Conservation (phyloP, 352 stramenopile species). For the Pythium coloratum region DNA sequence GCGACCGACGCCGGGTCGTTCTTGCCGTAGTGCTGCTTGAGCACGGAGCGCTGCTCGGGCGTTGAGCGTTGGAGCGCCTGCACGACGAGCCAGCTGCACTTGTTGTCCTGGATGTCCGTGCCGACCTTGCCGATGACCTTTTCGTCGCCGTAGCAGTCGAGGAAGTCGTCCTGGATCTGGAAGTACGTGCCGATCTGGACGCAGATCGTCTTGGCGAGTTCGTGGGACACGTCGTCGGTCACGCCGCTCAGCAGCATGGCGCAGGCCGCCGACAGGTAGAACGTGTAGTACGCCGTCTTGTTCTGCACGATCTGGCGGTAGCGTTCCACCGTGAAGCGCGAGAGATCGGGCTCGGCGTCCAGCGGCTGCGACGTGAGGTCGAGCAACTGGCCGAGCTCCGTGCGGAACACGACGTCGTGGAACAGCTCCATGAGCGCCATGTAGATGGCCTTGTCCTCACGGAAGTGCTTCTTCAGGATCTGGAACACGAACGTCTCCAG, state of each 20-base stretch:
- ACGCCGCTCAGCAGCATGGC: slow-evolving; percentile 91
- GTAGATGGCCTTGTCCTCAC: slow-evolving; percentile 77
- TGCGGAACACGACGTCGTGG: slow-evolving; percentile 94
- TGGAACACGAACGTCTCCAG: slow-evolving; percentile 93
- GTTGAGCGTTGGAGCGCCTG: slow-evolving; percentile 88
- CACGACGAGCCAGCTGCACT: slow-evolving; percentile 98
- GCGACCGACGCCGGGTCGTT: slow-evolving; percentile 74
- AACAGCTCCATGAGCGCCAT: slow-evolving; percentile 97
- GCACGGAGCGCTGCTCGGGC: slow-evolving; percentile 66
- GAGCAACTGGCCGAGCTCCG: slow-evolving; percentile 95
- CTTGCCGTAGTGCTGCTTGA: slow-evolving; percentile 94
- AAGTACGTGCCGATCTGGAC: slow-evolving; percentile 98
- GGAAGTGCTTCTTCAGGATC: slow-evolving; percentile 89
- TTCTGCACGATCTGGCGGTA: slow-evolving; percentile 96
- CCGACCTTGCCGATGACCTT: slow-evolving; percentile 93
- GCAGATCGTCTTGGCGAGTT: slow-evolving; percentile 93
- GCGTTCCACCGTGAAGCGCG: slow-evolving; percentile 93
- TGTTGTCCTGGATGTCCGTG: slow-evolving; percentile 99
- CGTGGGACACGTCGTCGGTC: slow-evolving; percentile 67
- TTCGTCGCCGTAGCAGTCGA: slow-evolving; percentile 97
- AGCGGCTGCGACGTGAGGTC: slow-evolving; percentile 90
- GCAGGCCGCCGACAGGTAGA: slow-evolving; percentile 96
- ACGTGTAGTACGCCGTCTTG: slow-evolving; percentile 99
- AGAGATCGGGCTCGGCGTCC: slow-evolving; percentile 78
- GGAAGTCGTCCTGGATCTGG: slow-evolving; percentile 99